Conservation (phyloP, 139 green algal genomes). For the Pseudopediastrum boryanum region DNA sequence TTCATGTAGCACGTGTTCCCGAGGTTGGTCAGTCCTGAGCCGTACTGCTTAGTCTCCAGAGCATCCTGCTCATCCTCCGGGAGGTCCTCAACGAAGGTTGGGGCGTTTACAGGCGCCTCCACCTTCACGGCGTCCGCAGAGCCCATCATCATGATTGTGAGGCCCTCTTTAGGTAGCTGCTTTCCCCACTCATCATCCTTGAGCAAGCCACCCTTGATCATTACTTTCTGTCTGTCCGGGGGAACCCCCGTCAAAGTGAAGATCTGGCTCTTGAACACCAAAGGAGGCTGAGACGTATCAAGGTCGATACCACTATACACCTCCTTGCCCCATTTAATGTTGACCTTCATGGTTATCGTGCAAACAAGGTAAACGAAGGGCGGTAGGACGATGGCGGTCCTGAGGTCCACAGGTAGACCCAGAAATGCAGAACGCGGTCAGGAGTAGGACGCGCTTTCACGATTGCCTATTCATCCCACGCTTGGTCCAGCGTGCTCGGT, state of each 20-base stretch:
- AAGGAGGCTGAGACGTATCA: conserved; percentile 72
- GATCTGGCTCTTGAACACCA: conserved; percentile 96
- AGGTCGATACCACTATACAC: conserved; percentile 87
- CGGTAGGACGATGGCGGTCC: too few relatives aligned
- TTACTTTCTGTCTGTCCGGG: conserved; percentile 95
- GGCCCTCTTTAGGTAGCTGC: conserved; percentile 78
- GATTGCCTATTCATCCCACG: too few relatives aligned
- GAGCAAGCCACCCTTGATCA: conserved; percentile 95
- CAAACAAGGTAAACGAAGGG: conserved; percentile 5
- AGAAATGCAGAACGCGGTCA: too few relatives aligned
- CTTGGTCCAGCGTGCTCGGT: too few relatives aligned
- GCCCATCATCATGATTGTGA: conserved; percentile 97
- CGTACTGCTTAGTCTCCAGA: conserved; percentile 65
- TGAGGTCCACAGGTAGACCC: too few relatives aligned
- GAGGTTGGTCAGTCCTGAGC: conserved; percentile 87
- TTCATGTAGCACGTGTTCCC: conserved; percentile 99
- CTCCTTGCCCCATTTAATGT: conserved; percentile 96
- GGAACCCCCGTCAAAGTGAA: conserved; percentile 93
- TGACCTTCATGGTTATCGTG: conserved; percentile 60
- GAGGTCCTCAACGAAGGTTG: conserved; percentile 95
- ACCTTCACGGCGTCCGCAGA: conserved; percentile 80
- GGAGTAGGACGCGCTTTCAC: too few relatives aligned
- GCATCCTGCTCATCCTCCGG: conserved; percentile 84
- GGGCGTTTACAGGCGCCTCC: conserved; percentile 67
- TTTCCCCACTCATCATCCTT: conserved; percentile 95